These are phyloP conservation scores for Cornus florida DNA, from an alignment of 148 eudicot genomes.

Conservation along the genomic window DNA sequence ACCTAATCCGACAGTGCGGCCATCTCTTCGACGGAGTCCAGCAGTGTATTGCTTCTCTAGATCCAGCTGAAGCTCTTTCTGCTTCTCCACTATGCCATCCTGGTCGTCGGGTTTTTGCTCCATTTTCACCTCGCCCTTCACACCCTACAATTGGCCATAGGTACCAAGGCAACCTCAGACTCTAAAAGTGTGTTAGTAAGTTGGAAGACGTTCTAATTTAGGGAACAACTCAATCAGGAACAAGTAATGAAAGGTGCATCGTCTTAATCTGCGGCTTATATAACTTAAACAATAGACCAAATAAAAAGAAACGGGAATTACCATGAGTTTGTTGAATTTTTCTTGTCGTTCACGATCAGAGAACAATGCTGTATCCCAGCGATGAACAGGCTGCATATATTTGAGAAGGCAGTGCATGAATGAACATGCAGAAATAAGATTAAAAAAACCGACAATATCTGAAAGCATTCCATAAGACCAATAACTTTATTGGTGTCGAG, in stretches of 20 bases:
- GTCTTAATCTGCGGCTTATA: not conserved
- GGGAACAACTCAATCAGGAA: not conserved
- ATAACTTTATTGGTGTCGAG: too few relatives aligned
- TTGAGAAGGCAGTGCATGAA: conserved; percentile 13
- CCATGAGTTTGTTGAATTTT: conserved; percentile 99
- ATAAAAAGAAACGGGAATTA: conserved; percentile 36
- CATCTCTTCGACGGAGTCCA: conserved; percentile 91
- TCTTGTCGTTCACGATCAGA: conserved; percentile 93
- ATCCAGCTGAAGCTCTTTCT: conserved; percentile 76
- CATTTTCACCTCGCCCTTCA: conserved; percentile 73
- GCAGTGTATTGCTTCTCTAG: conserved; percentile 96
- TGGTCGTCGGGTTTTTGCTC: conserved; percentile 44
- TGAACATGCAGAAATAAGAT: conserved; percentile 20
- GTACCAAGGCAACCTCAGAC: conserved; percentile 99
- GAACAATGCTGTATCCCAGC: conserved; percentile 73
- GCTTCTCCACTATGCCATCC: conserved; percentile 60
- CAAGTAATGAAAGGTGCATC: not conserved
- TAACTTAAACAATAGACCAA: not conserved
- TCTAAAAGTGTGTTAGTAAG: conserved; percentile 94
- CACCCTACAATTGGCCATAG: conserved; percentile 99
- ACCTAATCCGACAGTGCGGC: conserved; percentile 94
- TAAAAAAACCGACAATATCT: conserved; percentile 25
- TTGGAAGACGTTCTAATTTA: conserved; percentile 13
- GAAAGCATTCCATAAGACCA: not conserved
- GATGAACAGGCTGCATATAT: conserved; percentile 62